phyloP scores from a whole-genome alignment of 2,329 filamentous ascomycete species.

The Cladosporium austrohemisphaericum region DNA sequence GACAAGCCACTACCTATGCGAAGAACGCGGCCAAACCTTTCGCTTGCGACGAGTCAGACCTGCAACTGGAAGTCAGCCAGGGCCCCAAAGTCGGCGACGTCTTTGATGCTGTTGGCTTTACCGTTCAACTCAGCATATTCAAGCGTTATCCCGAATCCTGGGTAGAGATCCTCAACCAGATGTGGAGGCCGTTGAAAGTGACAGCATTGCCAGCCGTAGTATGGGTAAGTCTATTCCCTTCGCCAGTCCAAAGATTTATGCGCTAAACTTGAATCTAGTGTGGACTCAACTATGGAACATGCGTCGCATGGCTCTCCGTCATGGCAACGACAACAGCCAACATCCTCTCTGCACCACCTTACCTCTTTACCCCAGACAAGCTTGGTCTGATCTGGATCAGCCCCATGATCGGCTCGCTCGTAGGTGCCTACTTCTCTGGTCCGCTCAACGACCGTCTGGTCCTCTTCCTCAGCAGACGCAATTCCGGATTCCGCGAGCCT shows the following conservation, averaged over 20 bases:
- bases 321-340: slow-evolving; percentile 55
- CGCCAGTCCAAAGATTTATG: too few species aligned
- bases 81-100: slow-evolving; percentile 11
- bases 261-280: neutral
- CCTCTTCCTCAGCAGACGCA: slow-evolving; percentile 35
- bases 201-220: slow-evolving; percentile 3
- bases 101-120: slow-evolving; percentile 14
- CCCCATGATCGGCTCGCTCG: slow-evolving; percentile 35
- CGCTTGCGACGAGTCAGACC: neutral
- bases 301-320: slow-evolving; percentile 47
- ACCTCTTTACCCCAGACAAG: neutral
- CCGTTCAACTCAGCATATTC: slow-evolving; percentile 48
- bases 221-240: neutral
- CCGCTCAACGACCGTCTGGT: slow-evolving; percentile 32
- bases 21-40: neutral
- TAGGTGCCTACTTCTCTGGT: slow-evolving; percentile 39
- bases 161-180: slow-evolving; percentile 3
- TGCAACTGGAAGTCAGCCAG: neutral
- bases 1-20: neutral
- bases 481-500: slow-evolving; percentile 38
- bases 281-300: slow-evolving; percentile 2
- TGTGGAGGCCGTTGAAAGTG: slow-evolving; percentile 9
- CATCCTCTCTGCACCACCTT: slow-evolving; percentile 2
- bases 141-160: slow-evolving; percentile 43
- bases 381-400: slow-evolving; percentile 55